Evolutionary conservation across 2,329 filamentous ascomycete genomes (phyloP), one percentile per base, ranked within the genome.

Genomic region (Aureobasidium namibiae): DNA sequence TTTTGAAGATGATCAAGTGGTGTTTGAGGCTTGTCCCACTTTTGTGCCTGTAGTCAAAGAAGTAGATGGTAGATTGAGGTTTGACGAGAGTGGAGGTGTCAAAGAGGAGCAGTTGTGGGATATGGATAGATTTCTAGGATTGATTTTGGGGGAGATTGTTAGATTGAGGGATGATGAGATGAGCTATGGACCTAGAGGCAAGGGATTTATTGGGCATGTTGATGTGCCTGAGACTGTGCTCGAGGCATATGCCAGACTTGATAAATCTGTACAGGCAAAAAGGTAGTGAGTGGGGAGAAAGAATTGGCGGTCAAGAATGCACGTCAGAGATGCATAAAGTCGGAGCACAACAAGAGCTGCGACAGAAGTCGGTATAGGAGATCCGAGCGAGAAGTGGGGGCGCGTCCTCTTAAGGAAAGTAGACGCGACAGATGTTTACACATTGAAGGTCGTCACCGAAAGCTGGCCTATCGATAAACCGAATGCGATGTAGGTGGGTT

Each of bases 121-220:
- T 0, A 63, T 70, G 29, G 45, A 61, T 5, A 71, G 76, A 4
- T 78, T 78, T 61, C 53, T 74, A 14, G 74, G 74, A 26, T 62
- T 79, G 45, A 56, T 78, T 61, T 75, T 61, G 76, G 76, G 1
- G 5, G 76, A 79, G 59, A 70, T 78, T 11, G 73, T 75, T 1
- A 67, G 76, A 31, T 50, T 78, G 50, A 67, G 74, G 44, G 75
- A 78, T 62, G 72, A 77, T 62, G 63, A 66, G 39, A 58, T 70
- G 10, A 75, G 75, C 1, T 79, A 79, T 66, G 76, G 76, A 9
- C 76, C 76, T 0, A 67, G 62, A 11, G 76, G 76, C 2, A 74
- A 70, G 38, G 70, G 68, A 0, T 79, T 76, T 56, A 78, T 78
- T 60, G 63, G 64, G 7, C 75, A 78, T 67, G 74, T 78, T 14